Base-by-base conservation (phyloP, 805 yeast species). In the Trichomonascus vanleenenianus region DNA sequence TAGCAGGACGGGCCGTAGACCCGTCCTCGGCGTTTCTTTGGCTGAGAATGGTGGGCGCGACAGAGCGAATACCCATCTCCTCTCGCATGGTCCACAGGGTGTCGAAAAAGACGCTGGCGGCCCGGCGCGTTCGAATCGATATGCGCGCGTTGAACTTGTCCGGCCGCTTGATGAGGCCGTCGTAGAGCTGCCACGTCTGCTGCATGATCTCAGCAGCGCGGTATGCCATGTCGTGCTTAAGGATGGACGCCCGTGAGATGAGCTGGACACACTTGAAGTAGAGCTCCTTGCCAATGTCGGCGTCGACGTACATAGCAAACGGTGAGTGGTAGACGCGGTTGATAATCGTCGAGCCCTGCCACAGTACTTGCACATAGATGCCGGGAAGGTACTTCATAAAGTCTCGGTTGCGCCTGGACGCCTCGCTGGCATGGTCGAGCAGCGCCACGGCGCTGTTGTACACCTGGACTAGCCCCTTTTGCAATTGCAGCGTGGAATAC, bases 131-230 rank as follows among this genome's bases (percentile, higher is more conserved):
- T 42, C 85, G 72, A 12, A 89, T 81, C 2, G 60, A 74, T 11
- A 54, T 47, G 30, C 42, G 50, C 4, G 39, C 31, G n/a, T 44
- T 47, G 27, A 5, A 22, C 27, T 22, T 22, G 27, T 22, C 27
- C 8, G 27, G 27, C 14, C 41, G 31, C 18, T 45, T 43, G n/a
- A 35, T 37, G 31, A 43, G 30, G n/a, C 37, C 46, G 42, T 82
- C 76, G 63, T 85, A 85, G 48, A 88, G 71, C 49, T 83, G 85
- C 98, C 98, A 91, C 70, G 88, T 81, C 58, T 88, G 88, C 57
- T 84, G 76, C 93, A 93, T 86, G 48, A 93, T 87, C 7, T 96
- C 96, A 39, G 95, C 81, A 0, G 95, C 85, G 53, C 97, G 75
- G 61, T 85, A 86, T 0, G 97, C 86, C 72, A 93, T 81, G 59